Conservation (phyloP, 176 grass and related monocot species). For the Thinopyrum elongatum region DNA sequence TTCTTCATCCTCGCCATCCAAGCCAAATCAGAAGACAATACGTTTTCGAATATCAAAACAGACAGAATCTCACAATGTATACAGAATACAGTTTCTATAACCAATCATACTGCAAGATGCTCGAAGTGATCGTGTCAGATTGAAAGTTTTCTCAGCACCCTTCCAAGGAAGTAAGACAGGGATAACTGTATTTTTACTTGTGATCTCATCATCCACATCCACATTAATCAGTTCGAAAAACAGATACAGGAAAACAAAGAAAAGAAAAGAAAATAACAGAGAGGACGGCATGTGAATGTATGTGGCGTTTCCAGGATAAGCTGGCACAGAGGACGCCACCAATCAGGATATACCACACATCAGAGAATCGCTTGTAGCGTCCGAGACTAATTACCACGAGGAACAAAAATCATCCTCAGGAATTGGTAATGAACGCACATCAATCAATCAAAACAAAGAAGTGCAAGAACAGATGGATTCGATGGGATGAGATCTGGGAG, state of each 20-base stretch:
- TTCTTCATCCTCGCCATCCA: conserved; percentile 32
- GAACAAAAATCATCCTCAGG: conserved; percentile 44
- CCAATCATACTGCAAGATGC: no score
- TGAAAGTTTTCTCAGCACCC: conserved; percentile 47
- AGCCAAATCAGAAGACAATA: background rate
- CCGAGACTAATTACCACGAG: conserved; percentile 57
- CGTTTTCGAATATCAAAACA: no score
- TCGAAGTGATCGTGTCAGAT: conserved; percentile 39
- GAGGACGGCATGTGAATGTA: background rate
- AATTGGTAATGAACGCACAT: conserved; percentile 57
- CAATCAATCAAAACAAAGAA: no score
- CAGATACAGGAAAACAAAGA: background rate
- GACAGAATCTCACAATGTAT: no score
- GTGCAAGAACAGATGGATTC: no score
- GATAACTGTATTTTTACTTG: conserved; percentile 63
- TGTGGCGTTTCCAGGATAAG: conserved; percentile 66
- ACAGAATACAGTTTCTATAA: no score
- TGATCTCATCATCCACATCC: conserved; percentile 59
- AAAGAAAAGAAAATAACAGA: no score
- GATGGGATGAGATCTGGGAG: background rate
- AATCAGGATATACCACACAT: conserved; percentile 76
- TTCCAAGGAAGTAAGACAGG: conserved; percentile 52
- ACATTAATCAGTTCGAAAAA: no score
- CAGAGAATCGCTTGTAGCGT: conserved; percentile 17
- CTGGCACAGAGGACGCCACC: conserved; percentile 36